Evolutionary conservation across 208 protist species (phyloP).

Genomic region (Leishmania guyanensis): DNA sequence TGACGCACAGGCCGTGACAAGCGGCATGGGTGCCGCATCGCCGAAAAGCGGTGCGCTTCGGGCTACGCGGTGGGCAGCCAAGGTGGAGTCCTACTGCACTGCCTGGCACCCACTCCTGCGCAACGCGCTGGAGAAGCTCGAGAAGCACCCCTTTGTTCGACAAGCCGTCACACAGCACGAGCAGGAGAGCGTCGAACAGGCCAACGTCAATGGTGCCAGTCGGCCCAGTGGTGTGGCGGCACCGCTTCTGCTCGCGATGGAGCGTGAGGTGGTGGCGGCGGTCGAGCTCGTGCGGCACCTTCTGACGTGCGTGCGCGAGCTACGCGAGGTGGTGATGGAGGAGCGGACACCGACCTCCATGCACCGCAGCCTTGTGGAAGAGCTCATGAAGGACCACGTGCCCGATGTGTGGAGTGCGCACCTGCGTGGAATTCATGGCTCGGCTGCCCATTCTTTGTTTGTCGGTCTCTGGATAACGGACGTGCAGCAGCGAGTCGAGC

Average conservation of each 20-base stretch:
- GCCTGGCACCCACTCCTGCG: slow-evolving; percentile 37
- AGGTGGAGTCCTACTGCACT: slow-evolving; percentile 49
- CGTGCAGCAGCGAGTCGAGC: slow-evolving; percentile 60
- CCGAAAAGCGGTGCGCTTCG: slow-evolving; percentile 6
- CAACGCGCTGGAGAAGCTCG: slow-evolving; percentile 24
- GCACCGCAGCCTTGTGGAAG: slow-evolving; percentile 83
- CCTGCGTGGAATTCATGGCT: slow-evolving; percentile 34
- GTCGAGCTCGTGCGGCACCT: slow-evolving; percentile 72
- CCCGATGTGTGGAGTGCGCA: slow-evolving; percentile 86
- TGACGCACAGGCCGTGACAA: neutral
- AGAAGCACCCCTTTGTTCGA: slow-evolving; percentile 37
- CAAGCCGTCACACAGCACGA: slow-evolving; percentile 36
- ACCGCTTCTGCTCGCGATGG: slow-evolving; percentile 91
- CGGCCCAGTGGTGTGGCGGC: slow-evolving; percentile 22
- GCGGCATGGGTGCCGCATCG: neutral
- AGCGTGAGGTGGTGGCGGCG: slow-evolving; percentile 83
- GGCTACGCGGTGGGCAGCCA: slow-evolving; percentile 51
- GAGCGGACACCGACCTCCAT: slow-evolving; percentile 87
- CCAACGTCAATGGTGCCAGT: neutral
- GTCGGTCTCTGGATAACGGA: slow-evolving; percentile 63
- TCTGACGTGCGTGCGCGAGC: slow-evolving; percentile 62
- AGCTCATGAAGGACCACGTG: slow-evolving; percentile 82
- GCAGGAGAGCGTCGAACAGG: slow-evolving; percentile 14
- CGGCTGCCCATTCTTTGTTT: slow-evolving; percentile 38
- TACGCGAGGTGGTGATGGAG: slow-evolving; percentile 73